A percentile compares a stretch with the other conserved stretches of the same genome.
Evolutionary conservation across 306 rosid genomes (phyloP).

Genomic region (Prunus salicina): DNA sequence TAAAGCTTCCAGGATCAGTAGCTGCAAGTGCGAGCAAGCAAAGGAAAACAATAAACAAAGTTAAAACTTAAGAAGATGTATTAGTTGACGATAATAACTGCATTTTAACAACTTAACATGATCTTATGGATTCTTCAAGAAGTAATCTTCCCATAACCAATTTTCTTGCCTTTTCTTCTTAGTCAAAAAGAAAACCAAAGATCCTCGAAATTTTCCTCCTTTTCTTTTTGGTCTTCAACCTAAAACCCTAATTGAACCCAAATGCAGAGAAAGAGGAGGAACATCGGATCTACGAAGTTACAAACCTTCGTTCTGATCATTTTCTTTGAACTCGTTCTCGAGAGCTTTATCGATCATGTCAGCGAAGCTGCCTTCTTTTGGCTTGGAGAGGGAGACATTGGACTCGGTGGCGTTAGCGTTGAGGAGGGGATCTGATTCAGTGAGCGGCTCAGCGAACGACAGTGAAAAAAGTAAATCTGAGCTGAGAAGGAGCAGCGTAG

Average conservation of each 20-base stretch:
- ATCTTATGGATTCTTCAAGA: background rate
- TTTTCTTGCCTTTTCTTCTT: background rate
- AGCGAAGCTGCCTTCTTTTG: constrained; percentile 80
- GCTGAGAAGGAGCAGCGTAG: constrained; percentile 32
- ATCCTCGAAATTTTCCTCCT: background rate
- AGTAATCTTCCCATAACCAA: background rate
- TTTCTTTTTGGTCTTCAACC: background rate
- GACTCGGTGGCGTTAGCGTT: constrained; percentile 55
- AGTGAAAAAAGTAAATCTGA: constrained; percentile 36
- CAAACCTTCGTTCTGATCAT: constrained; percentile 87
- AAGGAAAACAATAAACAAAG: background rate
- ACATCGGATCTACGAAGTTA: constrained; percentile 28
- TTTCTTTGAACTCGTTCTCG: constrained; percentile 88
- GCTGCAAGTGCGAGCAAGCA: constrained; percentile 37
- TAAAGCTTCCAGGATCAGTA: constrained; percentile 84
- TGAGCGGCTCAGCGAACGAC: constrained; percentile 31
- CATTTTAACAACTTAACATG: background rate
- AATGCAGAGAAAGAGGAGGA: constrained; percentile 1
- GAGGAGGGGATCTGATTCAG: constrained; percentile 54
- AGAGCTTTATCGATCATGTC: constrained; percentile 95
- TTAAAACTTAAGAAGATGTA: background rate
- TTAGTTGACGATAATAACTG: background rate
- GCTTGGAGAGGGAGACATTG: constrained; percentile 58
- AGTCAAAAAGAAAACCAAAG: background rate
- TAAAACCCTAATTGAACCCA: constrained; percentile 14